A percentile compares a stretch with the other conserved stretches of the same genome.
Conservation (phyloP, 2,329 filamentous ascomycete genomes). For the Cladophialophora psammophila region DNA sequence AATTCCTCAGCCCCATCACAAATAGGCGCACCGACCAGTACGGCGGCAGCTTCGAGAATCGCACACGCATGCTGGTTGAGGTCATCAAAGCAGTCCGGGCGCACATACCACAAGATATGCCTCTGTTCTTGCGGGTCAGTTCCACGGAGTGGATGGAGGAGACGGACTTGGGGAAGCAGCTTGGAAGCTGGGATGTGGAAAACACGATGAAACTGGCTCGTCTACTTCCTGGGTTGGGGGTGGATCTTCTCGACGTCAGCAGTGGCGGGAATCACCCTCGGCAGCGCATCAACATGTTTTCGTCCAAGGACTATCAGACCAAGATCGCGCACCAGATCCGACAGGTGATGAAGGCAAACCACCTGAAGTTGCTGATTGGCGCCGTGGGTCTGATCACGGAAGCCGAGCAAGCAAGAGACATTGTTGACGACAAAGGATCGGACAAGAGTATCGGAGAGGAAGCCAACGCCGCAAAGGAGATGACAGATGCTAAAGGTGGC, state of each 20-base stretch:
- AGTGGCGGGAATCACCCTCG: conserved; percentile 67
- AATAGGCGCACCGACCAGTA: conserved; percentile 71
- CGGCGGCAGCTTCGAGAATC: conserved; percentile 66
- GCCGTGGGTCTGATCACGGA: conserved; percentile 63
- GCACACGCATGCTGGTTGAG: conserved; percentile 72
- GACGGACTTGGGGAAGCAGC: conserved; percentile 59
- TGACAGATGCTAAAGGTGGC: conserved; percentile 36
- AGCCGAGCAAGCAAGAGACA: conserved; percentile 58
- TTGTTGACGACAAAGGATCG: conserved; percentile 48
- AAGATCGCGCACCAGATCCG: conserved; percentile 57
- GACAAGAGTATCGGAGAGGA: conserved; percentile 37
- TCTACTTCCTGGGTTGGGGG: conserved; percentile 73
- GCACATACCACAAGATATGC: conserved; percentile 71
- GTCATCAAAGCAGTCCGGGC: conserved; percentile 69
- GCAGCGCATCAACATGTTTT: conserved; percentile 52
- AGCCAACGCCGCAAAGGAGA: conserved; percentile 35
- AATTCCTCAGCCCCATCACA: conserved; percentile 71
- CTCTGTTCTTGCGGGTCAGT: conserved; percentile 75
- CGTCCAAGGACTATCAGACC: conserved; percentile 59
- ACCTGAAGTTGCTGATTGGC: conserved; percentile 56
- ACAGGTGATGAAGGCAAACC: conserved; percentile 47
- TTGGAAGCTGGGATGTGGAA: conserved; percentile 69
- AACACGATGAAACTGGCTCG: conserved; percentile 70
- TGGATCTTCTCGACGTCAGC: conserved; percentile 85
- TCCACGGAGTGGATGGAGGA: conserved; percentile 77